Conservation (phyloP, 192 early-diverging fungal species). For the Coemansia sp. region DNA sequence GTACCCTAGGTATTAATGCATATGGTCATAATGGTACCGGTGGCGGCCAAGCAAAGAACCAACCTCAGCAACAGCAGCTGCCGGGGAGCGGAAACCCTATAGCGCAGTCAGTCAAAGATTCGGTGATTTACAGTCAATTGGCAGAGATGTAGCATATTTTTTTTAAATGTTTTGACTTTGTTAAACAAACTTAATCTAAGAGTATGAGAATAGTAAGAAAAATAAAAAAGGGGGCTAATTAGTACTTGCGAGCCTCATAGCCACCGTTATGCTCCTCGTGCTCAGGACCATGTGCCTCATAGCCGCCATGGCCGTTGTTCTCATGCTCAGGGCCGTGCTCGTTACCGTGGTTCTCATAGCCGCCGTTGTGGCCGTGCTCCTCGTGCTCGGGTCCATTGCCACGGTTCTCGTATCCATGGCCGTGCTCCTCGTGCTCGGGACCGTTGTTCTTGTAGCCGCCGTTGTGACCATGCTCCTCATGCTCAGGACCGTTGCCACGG, state of each 20-base stretch:
- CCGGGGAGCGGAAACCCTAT: slow-evolving; percentile 17
- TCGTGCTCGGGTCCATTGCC: background rate
- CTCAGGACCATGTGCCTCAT: slow-evolving; percentile 18
- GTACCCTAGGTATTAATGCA: slow-evolving; percentile 36
- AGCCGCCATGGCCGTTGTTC: slow-evolving; percentile 21
- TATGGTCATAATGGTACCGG: background rate
- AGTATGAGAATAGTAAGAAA: background rate
- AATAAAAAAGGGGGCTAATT: background rate
- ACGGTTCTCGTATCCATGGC: background rate
- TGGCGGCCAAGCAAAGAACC: background rate
- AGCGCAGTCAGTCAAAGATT: slow-evolving; percentile 39
- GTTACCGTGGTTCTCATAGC: slow-evolving; percentile 8
- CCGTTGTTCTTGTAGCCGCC: background rate
- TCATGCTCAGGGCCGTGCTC: slow-evolving; percentile 17
- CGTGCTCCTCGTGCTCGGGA: slow-evolving; percentile 1
- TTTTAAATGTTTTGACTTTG: slow-evolving; percentile 11
- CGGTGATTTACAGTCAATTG: slow-evolving; percentile 28
- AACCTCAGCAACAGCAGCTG: too few species aligned
- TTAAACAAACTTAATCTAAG: background rate
- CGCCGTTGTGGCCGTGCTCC: background rate
- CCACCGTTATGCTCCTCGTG: slow-evolving; percentile 12
- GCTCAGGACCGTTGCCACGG: slow-evolving; percentile 10
- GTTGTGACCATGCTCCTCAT: background rate
- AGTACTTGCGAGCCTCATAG: slow-evolving; percentile 11
- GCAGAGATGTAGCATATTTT: slow-evolving; percentile 28